These are phyloP conservation scores for Emergomyces africanus DNA, from an alignment of 2,329 filamentous ascomycete species.

Conservation along the genomic window DNA sequence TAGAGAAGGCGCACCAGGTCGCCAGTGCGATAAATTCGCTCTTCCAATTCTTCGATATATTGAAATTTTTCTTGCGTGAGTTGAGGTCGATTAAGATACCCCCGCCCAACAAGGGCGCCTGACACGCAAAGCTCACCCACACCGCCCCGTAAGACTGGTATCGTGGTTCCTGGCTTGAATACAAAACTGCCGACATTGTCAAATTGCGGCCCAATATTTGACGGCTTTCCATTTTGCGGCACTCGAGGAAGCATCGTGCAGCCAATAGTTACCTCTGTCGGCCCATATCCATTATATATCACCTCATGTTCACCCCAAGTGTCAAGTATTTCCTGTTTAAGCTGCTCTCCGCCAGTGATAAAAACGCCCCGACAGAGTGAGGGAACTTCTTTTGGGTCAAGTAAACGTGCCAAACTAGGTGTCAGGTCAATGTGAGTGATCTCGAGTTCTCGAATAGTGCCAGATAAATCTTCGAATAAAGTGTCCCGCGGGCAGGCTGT, in stretches of 20 bases:
- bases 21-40: constrained; percentile 72
- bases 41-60: constrained; percentile 41
- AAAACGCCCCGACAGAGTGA: constrained; percentile 72
- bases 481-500: constrained; percentile 72
- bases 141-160: constrained; percentile 61
- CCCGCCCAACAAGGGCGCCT: constrained; percentile 75
- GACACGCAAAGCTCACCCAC: constrained; percentile 83
- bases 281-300: constrained; percentile 87
- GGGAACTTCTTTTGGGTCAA: constrained; percentile 70
- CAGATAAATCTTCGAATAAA: constrained; percentile 69
- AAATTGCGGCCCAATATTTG: constrained; percentile 80
- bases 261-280: constrained; percentile 86
- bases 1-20: constrained; percentile 73
- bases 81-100: constrained; percentile 70
- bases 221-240: constrained; percentile 61
- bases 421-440: constrained; percentile 92
- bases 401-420: constrained; percentile 66
- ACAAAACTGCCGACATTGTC: constrained; percentile 79
- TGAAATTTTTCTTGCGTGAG: constrained; percentile 69
- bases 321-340: constrained; percentile 82
- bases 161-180: constrained; percentile 53
- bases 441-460: constrained; percentile 54
- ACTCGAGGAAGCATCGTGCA: constrained; percentile 83
- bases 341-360: constrained; percentile 79
- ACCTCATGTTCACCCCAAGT: constrained; percentile 67